Conservation (phyloP, 2,329 filamentous ascomycete genomes). For the Coniochaeta sp. region DNA sequence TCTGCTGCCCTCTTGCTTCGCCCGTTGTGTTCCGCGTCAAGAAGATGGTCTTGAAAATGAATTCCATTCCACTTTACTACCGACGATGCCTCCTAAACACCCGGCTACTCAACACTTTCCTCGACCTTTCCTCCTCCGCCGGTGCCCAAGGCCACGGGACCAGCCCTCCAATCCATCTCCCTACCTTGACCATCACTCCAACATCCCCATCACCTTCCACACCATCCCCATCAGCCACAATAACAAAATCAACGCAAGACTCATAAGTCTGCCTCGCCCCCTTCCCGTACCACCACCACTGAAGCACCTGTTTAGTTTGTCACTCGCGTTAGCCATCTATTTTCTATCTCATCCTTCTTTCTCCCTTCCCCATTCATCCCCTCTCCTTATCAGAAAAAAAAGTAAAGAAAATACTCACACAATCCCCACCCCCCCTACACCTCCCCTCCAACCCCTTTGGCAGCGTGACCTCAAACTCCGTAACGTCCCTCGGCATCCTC, state of each 20-base stretch:
- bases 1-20: no score
- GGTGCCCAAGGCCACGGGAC: not conserved
- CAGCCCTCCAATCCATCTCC: not conserved
- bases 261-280: slow-evolving; percentile 4
- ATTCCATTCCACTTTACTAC: no score
- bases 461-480: slow-evolving; percentile 4
- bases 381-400: no score
- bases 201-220: not conserved
- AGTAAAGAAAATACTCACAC: not conserved
- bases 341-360: not conserved
- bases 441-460: not conserved
- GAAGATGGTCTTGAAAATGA: no score
- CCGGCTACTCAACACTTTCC: not conserved
- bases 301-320: no score
- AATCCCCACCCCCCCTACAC: slow-evolving; percentile 1
- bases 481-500: slow-evolving; percentile 2
- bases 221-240: not conserved
- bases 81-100: no score
- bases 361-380: no score
- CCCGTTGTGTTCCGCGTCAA: no score
- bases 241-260: slow-evolving; percentile 5
- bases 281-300: slow-evolving; percentile 6
- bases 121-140: not conserved
- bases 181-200: not conserved
- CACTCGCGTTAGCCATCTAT: not conserved